Conservation (phyloP, 164 flowering plant genomes). For the Chimonanthus salicifolius region DNA sequence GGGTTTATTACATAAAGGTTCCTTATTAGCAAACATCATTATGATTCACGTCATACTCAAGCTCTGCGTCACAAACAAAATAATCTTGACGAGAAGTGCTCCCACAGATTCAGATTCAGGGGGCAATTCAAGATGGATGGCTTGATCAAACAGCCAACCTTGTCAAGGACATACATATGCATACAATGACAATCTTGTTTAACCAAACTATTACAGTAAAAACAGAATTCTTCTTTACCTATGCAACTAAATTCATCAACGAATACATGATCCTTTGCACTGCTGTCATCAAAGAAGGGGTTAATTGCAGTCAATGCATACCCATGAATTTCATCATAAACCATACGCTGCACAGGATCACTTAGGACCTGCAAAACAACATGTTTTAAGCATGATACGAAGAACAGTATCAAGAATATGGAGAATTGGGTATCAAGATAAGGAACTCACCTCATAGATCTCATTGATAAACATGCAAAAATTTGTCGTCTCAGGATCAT, state of each 20-base stretch:
- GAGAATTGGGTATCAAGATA: background rate
- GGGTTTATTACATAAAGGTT: too few relatives aligned
- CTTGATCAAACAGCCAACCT: too few relatives aligned
- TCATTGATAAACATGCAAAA: constrained; percentile 97
- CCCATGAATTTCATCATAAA: constrained; percentile 96
- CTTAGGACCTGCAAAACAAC: constrained; percentile 68
- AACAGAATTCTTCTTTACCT: constrained; percentile 36
- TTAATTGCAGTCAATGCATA: constrained; percentile 75
- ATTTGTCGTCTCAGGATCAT: constrained; percentile 77
- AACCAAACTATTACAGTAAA: background rate
- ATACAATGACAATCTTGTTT: too few relatives aligned
- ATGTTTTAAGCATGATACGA: background rate
- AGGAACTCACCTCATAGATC: constrained; percentile 60
- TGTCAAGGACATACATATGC: too few relatives aligned
- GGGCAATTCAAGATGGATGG: too few relatives aligned
- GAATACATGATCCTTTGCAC: constrained; percentile 73
- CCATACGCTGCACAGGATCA: constrained; percentile 88
- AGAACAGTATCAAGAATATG: background rate
- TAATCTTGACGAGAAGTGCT: too few relatives aligned
- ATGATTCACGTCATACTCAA: too few relatives aligned
- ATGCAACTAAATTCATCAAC: constrained; percentile 98
- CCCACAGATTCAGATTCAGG: too few relatives aligned
- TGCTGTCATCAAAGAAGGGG: constrained; percentile 77
- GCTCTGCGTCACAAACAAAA: too few relatives aligned
- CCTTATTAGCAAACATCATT: too few relatives aligned